These are phyloP conservation scores for Cladophialophora exuberans DNA, from an alignment of 2,329 filamentous ascomycete species.

Conservation along the genomic window DNA sequence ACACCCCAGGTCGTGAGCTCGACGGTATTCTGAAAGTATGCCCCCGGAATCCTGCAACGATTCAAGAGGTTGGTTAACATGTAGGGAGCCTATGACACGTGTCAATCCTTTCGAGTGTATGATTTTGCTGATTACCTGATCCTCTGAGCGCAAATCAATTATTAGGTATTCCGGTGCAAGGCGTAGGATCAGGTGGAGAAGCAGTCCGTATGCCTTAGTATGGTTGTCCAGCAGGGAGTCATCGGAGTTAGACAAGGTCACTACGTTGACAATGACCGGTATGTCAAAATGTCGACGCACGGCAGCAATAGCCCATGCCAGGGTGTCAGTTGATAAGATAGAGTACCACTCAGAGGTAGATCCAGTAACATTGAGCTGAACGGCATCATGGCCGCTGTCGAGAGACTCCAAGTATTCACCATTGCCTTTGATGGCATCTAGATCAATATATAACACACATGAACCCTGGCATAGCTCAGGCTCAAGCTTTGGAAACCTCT, in stretches of 20 bases:
- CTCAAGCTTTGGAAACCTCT: neutral
- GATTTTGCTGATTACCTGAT: conserved; percentile 5
- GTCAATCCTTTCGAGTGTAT: neutral
- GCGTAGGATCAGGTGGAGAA: conserved; percentile 43
- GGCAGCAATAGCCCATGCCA: conserved; percentile 55
- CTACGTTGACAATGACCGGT: conserved; percentile 59
- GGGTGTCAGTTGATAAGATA: conserved; percentile 53
- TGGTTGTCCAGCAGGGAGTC: neutral
- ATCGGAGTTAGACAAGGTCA: conserved; percentile 24
- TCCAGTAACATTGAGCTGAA: neutral
- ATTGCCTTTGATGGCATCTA: neutral
- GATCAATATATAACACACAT: neutral
- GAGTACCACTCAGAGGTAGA: neutral
- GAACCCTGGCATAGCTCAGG: neutral
- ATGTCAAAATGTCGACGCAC: conserved; percentile 59
- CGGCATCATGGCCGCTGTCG: neutral
- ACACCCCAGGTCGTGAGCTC: neutral
- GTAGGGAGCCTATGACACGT: neutral
- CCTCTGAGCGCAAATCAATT: conserved; percentile 39
- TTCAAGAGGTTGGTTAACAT: neutral
- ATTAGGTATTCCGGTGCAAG: conserved; percentile 45
- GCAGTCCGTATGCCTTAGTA: conserved; percentile 34
- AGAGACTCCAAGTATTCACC: neutral
- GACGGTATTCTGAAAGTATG: neutral
- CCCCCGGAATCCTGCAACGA: neutral